Evolutionary conservation across 192 early-diverging fungal genomes (phyloP).

Genomic region (Spizellomyces sp.): DNA sequence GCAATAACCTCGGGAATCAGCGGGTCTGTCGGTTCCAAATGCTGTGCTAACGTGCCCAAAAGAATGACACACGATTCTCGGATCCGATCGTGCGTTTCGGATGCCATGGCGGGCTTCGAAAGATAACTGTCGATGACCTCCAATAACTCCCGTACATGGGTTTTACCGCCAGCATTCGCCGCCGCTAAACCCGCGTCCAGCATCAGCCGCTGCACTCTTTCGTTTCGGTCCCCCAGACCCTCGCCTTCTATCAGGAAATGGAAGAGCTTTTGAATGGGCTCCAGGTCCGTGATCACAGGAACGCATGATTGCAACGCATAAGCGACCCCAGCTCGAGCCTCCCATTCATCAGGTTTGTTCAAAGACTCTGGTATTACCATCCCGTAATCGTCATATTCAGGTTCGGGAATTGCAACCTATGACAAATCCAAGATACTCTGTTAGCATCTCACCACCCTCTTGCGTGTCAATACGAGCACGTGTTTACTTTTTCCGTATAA

Average conservation of each 20-base stretch:
- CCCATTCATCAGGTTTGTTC: constrained; percentile 77
- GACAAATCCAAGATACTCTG: background rate
- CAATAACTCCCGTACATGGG: constrained; percentile 68
- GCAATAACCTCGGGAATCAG: constrained; percentile 81
- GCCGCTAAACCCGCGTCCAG: constrained; percentile 82
- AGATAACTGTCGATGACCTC: constrained; percentile 80
- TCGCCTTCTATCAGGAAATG: constrained; percentile 81
- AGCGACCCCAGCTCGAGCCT: constrained; percentile 84
- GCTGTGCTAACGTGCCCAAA: constrained; percentile 87
- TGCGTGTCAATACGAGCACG: no score
- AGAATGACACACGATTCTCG: constrained; percentile 91
- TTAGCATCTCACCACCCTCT: background rate
- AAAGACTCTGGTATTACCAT: constrained; percentile 85
- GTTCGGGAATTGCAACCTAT: constrained; percentile 70
- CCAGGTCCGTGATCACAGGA: constrained; percentile 53
- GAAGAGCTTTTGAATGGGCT: constrained; percentile 59
- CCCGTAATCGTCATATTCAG: constrained; percentile 89
- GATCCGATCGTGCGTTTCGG: constrained; percentile 81
- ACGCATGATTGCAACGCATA: constrained; percentile 70
- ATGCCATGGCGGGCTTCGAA: constrained; percentile 66
- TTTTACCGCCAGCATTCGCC: constrained; percentile 71
- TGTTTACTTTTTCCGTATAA: constrained; percentile 39
- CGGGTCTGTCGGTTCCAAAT: constrained; percentile 72
- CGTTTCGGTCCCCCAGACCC: constrained; percentile 83
- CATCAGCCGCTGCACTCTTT: constrained; percentile 78